Evolutionary conservation across 768 basidiomycete genomes (phyloP), one percentile per base, ranked within the genome.

Genomic region (Pisolithus orientalis): DNA sequence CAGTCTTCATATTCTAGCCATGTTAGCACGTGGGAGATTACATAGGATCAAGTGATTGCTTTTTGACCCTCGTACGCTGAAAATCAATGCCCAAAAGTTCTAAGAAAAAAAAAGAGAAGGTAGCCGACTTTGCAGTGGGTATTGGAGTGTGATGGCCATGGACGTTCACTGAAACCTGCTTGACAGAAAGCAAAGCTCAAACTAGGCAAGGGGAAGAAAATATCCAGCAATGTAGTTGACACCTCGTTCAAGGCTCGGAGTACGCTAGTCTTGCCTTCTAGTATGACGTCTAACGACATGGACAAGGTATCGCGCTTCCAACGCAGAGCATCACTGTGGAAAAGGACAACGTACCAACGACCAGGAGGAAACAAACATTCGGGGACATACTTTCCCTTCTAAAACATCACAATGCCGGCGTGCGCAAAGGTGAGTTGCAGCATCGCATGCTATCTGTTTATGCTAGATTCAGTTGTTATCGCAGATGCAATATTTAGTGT

Each of bases 231-330:
- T 77, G 90, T 82, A 5, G 81, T 97, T 58, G 91, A 98, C 70
- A 98, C 95, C 1, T 94, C 94, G 1, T 97, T 95, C 80, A 93
- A 94, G 66, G 84, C 92, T 31, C 83, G 91, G 53, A 91, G 95
- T 96, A 63, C 34, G 6, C 27, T 52, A 10, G 29, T 32, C 17
- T 32, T 4, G 40, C 10, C 2, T 17, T 17, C 37, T 16, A 16
- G 28, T 54, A 40, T 50, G 38, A 51, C 44, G 31, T 11, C 65
- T 58, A 50, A 56, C 53, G n/a, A 17, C 48, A 11, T 13, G 27
- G 11, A 28, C 38, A 61, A 97, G 94, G 91, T 24, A 95, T 98
- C 66, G 87, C 84, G 24, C 76, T 98, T 29, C 95, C 94, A 1
- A 78, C 79, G 1, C 95, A 98, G 71, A 86, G 84, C 34, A 90